Percentiles rank a stretch among this genome's conserved stretches.
phyloP scores from a whole-genome alignment of 1,284 basidiomycete genomes.

The Leccinum holopus region DNA sequence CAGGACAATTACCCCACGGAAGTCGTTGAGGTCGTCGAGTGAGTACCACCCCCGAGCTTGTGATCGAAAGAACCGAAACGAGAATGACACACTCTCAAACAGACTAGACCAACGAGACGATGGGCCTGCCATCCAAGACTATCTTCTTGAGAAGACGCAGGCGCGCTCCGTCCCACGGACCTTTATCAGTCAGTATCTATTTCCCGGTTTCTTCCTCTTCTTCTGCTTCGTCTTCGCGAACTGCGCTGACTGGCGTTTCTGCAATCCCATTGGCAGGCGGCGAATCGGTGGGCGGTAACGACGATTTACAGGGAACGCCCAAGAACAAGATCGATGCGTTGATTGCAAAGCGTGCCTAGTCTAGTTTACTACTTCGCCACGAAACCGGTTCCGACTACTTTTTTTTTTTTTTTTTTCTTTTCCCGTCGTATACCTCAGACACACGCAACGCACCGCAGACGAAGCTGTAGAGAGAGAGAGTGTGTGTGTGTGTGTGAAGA shows the following conservation, averaged over 20 bases:
- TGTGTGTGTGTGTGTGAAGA: background rate
- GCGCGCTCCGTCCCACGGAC: constrained; percentile 30
- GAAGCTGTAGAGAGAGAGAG: background rate
- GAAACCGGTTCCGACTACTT: background rate
- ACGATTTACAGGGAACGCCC: constrained; percentile 14
- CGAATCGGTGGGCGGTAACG: constrained; percentile 25
- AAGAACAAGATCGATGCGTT: constrained; percentile 11
- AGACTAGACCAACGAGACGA: constrained; percentile 25
- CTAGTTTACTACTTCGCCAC: background rate
- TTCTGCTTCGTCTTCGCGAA: background rate
- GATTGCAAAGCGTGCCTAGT: constrained; percentile 11
- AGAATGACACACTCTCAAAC: background rate
- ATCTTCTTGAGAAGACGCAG: constrained; percentile 20
- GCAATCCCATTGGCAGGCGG: constrained; percentile 17
- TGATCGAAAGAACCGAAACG: background rate
- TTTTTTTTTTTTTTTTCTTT: background rate
- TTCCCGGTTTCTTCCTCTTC: background rate
- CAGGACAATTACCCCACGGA: constrained; percentile 46
- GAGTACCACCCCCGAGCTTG: constrained; percentile 26
- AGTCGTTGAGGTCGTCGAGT: constrained; percentile 60
- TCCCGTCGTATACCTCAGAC: constrained; percentile 8
- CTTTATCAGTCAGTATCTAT: constrained; percentile 26
- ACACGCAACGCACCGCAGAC: background rate
- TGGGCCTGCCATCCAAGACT: constrained; percentile 23
- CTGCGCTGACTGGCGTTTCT: background rate